phyloP scores from a whole-genome alignment of 2,329 filamentous ascomycete genomes.

The Curvularia lunata region DNA sequence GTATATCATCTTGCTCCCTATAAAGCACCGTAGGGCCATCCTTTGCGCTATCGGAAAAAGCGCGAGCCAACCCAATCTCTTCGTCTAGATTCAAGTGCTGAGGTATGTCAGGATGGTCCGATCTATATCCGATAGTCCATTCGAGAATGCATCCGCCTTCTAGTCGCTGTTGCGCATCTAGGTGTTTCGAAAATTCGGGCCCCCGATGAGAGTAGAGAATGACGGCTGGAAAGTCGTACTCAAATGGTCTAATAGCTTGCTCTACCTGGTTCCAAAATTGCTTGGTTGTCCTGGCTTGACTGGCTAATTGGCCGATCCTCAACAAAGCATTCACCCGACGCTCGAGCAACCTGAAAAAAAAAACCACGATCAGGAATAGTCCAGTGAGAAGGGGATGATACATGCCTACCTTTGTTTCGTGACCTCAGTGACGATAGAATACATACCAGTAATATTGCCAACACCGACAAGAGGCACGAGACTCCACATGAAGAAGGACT shows the following conservation, averaged over 20 bases:
- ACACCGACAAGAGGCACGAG: constrained; percentile 18
- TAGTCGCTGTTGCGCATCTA: neutral
- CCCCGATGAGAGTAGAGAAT: constrained; percentile 16
- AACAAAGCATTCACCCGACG: constrained; percentile 19
- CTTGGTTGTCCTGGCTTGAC: constrained; percentile 14
- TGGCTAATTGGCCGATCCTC: constrained; percentile 14
- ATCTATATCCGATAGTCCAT: constrained; percentile 15
- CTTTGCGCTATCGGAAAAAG: constrained; percentile 3
- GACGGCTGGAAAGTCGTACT: constrained; percentile 22
- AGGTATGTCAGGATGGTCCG: constrained; percentile 13
- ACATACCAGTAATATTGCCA: constrained; percentile 17
- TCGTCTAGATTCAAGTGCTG: constrained; percentile 6
- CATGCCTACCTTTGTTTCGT: constrained; percentile 22
- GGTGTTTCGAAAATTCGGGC: neutral
- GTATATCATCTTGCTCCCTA: constrained; percentile 6
- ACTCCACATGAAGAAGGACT: constrained; percentile 22
- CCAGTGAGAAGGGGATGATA: neutral
- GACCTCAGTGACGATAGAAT: constrained; percentile 24
- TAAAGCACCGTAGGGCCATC: constrained; percentile 2
- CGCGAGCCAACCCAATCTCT: constrained; percentile 9
- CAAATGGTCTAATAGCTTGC: constrained; percentile 14
- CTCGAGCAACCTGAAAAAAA: constrained; percentile 13
- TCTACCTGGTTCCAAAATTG: constrained; percentile 16
- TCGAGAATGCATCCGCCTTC: constrained; percentile 6
- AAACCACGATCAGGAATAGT: neutral